Evolutionary conservation across 2,329 filamentous ascomycete species (phyloP).

Genomic region (Colletotrichum sp.): DNA sequence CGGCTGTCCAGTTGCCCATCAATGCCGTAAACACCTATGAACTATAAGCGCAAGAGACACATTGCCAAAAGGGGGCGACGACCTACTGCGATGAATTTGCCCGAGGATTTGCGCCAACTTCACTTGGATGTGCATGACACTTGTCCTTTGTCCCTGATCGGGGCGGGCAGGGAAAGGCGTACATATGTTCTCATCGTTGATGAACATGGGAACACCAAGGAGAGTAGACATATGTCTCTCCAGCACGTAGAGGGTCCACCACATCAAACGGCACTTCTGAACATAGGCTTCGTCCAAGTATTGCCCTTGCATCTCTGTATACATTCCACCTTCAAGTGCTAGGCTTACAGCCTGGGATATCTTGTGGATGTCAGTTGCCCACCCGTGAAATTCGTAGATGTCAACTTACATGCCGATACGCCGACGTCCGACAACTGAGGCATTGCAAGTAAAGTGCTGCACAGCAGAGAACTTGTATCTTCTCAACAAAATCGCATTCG

Average conservation of each 20-base stretch:
- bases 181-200: background rate
- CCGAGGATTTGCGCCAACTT: background rate
- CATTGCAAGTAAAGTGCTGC: background rate
- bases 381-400: background rate
- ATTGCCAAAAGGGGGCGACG: background rate
- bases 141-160: background rate
- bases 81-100: background rate
- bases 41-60: background rate
- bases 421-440: background rate
- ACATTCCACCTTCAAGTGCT: background rate
- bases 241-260: background rate
- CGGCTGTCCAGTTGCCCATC: background rate
- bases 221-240: background rate
- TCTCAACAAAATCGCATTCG: background rate
- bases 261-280: background rate
- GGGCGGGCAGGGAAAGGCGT: background rate
- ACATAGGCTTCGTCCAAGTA: background rate
- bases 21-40: background rate
- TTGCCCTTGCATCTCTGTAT: background rate
- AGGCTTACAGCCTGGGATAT: background rate
- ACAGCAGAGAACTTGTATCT: background rate
- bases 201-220: background rate
- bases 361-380: background rate
- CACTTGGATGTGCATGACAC: background rate
- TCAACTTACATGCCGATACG: background rate